Percentiles rank a stretch among this genome's conserved stretches.
Evolutionary conservation across 192 early-diverging fungal genomes (phyloP).

Genomic region (Entomortierella parvispora): DNA sequence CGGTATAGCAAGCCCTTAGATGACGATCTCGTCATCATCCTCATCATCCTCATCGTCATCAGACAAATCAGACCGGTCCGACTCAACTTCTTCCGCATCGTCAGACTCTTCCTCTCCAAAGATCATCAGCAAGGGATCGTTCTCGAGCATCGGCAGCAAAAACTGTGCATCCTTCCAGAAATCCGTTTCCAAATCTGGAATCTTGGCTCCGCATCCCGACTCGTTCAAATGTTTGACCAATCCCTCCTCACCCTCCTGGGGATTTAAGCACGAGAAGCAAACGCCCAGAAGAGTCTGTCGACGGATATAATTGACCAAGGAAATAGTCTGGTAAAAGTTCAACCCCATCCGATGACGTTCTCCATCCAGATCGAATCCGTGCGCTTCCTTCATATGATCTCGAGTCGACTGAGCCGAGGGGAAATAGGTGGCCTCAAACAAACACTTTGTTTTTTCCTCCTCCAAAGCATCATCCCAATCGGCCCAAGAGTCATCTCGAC

Average conservation of each 20-base stretch:
- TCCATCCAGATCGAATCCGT: constrained; percentile 79
- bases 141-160: constrained; percentile 83
- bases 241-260: constrained; percentile 52
- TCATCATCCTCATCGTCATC: constrained; percentile 29
- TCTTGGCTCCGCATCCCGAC: constrained; percentile 59
- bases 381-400: constrained; percentile 78
- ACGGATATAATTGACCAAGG: constrained; percentile 89
- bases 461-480: constrained; percentile 83
- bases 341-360: constrained; percentile 64
- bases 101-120: constrained; percentile 74
- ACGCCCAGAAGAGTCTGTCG: constrained; percentile 64
- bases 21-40: constrained; percentile 32
- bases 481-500: constrained; percentile 75
- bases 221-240: constrained; percentile 75
- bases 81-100: constrained; percentile 57
- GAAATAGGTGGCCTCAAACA: constrained; percentile 80
- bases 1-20: too few species aligned
- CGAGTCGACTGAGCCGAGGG: constrained; percentile 68
- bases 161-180: constrained; percentile 84
- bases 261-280: constrained; percentile 78
- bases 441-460: constrained; percentile 75
- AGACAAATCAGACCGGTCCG: constrained; percentile 15
- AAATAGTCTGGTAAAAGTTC: constrained; percentile 87
- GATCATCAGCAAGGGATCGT: constrained; percentile 87
- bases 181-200: constrained; percentile 60